Conservation (phyloP, 2,329 filamentous ascomycete species). For the Dothistroma pini region DNA sequence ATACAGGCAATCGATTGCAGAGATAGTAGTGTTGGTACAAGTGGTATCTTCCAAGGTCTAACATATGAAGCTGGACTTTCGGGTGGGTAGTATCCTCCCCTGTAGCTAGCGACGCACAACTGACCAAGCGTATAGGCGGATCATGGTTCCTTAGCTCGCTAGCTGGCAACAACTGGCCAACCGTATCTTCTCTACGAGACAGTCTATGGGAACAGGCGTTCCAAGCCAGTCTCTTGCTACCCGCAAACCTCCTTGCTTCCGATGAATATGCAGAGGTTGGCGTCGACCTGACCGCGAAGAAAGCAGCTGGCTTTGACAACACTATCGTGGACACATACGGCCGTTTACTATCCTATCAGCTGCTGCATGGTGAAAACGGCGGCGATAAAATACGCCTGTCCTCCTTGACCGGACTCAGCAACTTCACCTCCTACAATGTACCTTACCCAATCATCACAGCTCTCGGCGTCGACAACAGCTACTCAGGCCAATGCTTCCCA, state of each 20-base stretch:
- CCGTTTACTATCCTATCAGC: constrained; percentile 40
- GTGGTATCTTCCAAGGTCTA: constrained; percentile 45
- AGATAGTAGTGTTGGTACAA: constrained; percentile 39
- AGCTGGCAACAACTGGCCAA: constrained; percentile 47
- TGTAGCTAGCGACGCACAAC: neutral
- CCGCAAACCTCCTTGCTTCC: constrained; percentile 29
- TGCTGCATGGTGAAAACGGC: constrained; percentile 39
- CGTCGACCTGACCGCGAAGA: constrained; percentile 37
- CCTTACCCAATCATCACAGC: constrained; percentile 48
- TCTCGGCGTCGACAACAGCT: constrained; percentile 36
- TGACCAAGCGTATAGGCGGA: constrained; percentile 37
- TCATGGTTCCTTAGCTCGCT: constrained; percentile 47
- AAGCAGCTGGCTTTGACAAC: constrained; percentile 38
- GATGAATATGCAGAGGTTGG: constrained; percentile 34
- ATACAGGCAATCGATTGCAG: constrained; percentile 44
- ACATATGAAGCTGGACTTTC: constrained; percentile 48
- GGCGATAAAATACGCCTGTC: constrained; percentile 38
- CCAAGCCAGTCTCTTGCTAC: constrained; percentile 37
- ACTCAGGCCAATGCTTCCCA: constrained; percentile 38
- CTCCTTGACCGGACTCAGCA: constrained; percentile 34
- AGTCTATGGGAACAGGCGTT: constrained; percentile 43
- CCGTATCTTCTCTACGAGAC: constrained; percentile 39
- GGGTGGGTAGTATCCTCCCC: constrained; percentile 10
- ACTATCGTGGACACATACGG: constrained; percentile 44
- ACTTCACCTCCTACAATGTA: constrained; percentile 40